These are phyloP conservation scores for barrel medic (Medicago truncatula) DNA, from an alignment of 306 rosid species.

Conservation along the genomic window MtrunA17r5.0-ANR NC_053044.1:40111001-40111500, in stretches of 20 bases:
- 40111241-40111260: constrained; percentile 95
- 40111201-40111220: constrained; percentile 98
- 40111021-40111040: not conserved
- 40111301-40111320: constrained; percentile 69
- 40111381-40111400: not conserved
- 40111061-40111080: not conserved
- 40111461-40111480: constrained; percentile 34
- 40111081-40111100: constrained; percentile 8
- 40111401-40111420: not conserved
- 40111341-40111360: not conserved
- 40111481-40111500: constrained; percentile 66
- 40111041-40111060: not conserved
- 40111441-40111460: constrained; percentile 4
- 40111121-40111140: constrained; percentile 99
- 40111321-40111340: constrained; percentile 51
- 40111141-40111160: constrained; percentile 93
- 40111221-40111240: constrained; percentile 85
- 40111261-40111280: constrained; percentile 88
- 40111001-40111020: not conserved
- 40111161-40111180: constrained; percentile 98
- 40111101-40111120: constrained; percentile 62
- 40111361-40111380: not conserved
- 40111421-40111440: not conserved
- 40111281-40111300: constrained; percentile 85
- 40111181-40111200: constrained; percentile 93